A percentile compares a stretch with the other conserved stretches of the same genome.
These are phyloP conservation scores for Aspergillus spinulosporus DNA, from an alignment of 2,329 filamentous ascomycete genomes.

Conservation along the genomic window DNA sequence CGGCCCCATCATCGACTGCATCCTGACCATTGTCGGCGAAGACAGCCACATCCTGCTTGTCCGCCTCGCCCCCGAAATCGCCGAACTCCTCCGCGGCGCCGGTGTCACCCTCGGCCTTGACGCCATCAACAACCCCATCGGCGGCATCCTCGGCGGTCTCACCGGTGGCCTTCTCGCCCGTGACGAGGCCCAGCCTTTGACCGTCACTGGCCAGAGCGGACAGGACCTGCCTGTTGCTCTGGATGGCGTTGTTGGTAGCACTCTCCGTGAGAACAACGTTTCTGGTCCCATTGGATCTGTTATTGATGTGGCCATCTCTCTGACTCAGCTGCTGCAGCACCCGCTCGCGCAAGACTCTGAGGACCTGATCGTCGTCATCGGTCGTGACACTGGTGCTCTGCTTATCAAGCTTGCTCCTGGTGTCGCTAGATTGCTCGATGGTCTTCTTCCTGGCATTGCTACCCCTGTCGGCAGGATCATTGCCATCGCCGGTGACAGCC, in stretches of 20 bases:
- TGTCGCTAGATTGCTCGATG: background rate
- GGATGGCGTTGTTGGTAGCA: background rate
- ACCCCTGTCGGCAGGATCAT: background rate
- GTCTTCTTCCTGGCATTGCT: constrained; percentile 3
- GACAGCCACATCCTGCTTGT: constrained; percentile 26
- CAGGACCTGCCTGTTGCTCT: background rate
- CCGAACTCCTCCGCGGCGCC: constrained; percentile 17
- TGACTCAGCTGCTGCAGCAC: constrained; percentile 1
- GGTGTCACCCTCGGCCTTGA: constrained; percentile 25
- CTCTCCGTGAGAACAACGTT: background rate
- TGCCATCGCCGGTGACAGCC: background rate
- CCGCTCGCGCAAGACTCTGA: constrained; percentile 1
- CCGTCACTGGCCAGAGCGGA: background rate
- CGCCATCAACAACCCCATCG: constrained; percentile 28
- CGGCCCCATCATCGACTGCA: constrained; percentile 22
- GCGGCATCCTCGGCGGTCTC: constrained; percentile 5
- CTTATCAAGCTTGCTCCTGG: constrained; percentile 5
- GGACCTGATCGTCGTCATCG: constrained; percentile 3
- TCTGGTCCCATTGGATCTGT: constrained; percentile 6
- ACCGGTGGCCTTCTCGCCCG: constrained; percentile 21
- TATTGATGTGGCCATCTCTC: background rate
- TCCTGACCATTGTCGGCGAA: constrained; percentile 28
- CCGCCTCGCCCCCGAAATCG: constrained; percentile 24
- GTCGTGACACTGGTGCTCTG: background rate
- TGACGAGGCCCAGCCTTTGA: background rate